Conservation (phyloP, 176 grass and related monocot genomes). For the Bolboschoenus planiculmis region DNA sequence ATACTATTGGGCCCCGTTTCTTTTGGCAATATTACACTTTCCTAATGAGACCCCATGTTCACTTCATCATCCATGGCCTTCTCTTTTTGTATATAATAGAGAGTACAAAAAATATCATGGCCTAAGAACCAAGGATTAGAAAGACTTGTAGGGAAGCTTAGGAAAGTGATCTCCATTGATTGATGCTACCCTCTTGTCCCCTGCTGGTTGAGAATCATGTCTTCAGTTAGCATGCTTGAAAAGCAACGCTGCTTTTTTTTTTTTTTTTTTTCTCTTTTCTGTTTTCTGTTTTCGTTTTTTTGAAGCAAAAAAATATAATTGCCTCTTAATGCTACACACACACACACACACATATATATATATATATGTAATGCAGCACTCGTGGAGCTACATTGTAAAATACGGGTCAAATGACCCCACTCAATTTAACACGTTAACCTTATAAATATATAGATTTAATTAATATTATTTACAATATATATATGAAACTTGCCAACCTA, state of each 20-base stretch:
- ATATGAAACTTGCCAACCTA: neutral
- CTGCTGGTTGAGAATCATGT: slow-evolving; percentile 4
- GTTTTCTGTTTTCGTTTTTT: too few species aligned
- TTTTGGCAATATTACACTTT: neutral
- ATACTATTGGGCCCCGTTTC: neutral
- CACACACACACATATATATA: too few species aligned
- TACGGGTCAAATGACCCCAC: too few species aligned
- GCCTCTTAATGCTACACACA: too few species aligned
- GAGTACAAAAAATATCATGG: neutral
- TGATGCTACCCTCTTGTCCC: neutral
- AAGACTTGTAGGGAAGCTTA: slow-evolving; percentile 20
- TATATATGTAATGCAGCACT: too few species aligned
- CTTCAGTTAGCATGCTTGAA: neutral
- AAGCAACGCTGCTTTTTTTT: neutral
- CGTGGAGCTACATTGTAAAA: too few species aligned
- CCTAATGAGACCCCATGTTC: neutral
- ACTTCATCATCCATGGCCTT: neutral
- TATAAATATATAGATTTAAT: too few species aligned
- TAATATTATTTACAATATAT: too few species aligned
- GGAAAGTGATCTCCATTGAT: neutral
- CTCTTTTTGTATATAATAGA: slow-evolving; percentile 15
- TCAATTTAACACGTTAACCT: too few species aligned
- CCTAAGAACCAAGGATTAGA: slow-evolving; percentile 12
- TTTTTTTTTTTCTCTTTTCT: neutral
- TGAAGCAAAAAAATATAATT: neutral